Percentiles rank a stretch among this genome's conserved stretches.
Evolutionary conservation across 371 early-diverging fungal species (phyloP).

Genomic region (Syncephalastrum sp.): DNA sequence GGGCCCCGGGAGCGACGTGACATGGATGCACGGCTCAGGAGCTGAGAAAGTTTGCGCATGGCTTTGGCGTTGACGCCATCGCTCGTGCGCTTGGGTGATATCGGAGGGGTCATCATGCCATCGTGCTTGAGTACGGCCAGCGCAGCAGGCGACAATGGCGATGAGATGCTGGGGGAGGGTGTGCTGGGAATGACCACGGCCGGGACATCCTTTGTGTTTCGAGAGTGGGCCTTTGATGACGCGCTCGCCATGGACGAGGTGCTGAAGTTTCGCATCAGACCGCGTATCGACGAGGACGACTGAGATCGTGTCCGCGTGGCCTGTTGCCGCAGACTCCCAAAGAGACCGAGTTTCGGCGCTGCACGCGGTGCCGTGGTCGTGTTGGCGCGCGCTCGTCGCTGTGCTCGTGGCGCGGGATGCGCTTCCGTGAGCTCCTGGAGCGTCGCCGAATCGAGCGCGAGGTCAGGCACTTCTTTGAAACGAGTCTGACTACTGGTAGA

Average conservation of each 20-base stretch:
- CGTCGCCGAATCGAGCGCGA: neutral
- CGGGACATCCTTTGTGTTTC: too few relatives aligned
- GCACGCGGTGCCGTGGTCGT: conserved; percentile 3
- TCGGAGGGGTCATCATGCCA: neutral
- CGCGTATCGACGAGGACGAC: conserved; percentile 11
- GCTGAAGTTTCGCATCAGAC: conserved; percentile 14
- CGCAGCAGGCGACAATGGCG: conserved; percentile 20
- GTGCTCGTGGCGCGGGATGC: neutral
- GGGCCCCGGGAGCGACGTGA: neutral
- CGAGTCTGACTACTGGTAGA: neutral
- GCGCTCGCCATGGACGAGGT: neutral
- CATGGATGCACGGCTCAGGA: conserved; percentile 13
- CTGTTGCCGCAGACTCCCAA: conserved; percentile 18
- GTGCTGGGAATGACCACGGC: too few relatives aligned
- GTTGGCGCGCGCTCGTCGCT: conserved; percentile 1
- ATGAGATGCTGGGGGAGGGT: neutral
- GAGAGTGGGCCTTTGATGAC: too few relatives aligned
- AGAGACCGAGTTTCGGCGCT: conserved; percentile 6
- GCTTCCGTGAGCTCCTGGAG: neutral
- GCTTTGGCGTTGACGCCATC: conserved; percentile 5
- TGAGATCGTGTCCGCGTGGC: conserved; percentile 19
- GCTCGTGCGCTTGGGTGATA: neutral
- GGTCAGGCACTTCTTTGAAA: conserved; percentile 10
- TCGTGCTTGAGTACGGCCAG: conserved; percentile 18
- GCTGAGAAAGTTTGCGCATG: conserved; percentile 21